These are phyloP conservation scores for Linnemannia elongata DNA, from an alignment of 192 early-diverging fungal genomes.

Conservation along the genomic window DNA sequence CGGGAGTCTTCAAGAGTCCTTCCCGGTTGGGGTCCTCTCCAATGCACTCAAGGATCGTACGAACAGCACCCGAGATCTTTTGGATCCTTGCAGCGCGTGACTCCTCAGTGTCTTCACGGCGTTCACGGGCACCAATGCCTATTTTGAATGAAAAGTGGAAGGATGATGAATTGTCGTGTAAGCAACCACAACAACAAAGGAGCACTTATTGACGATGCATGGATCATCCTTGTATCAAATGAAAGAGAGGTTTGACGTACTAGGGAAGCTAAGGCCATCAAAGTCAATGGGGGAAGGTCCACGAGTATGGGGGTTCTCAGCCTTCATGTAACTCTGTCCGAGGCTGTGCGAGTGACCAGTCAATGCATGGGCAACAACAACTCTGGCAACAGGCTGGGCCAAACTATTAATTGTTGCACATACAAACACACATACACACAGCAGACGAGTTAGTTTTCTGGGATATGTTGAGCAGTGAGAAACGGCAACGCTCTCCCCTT, in stretches of 20 bases:
- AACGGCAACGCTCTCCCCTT: not conserved
- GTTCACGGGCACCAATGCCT: conserved; percentile 86
- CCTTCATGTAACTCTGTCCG: conserved; percentile 38
- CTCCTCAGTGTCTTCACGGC: conserved; percentile 85
- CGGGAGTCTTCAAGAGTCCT: conserved; percentile 95
- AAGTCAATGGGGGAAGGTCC: conserved; percentile 69
- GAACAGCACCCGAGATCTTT: conserved; percentile 89
- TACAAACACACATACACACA: not conserved
- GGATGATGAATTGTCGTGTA: not conserved
- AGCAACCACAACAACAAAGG: not conserved
- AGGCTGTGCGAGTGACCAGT: conserved; percentile 34
- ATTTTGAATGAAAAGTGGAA: not conserved
- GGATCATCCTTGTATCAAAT: too few species aligned
- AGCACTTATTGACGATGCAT: not conserved
- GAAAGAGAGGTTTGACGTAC: conserved; percentile 61
- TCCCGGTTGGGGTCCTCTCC: conserved; percentile 97
- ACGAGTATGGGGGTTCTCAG: conserved; percentile 37
- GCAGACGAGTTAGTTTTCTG: not conserved
- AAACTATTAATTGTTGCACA: conserved; percentile 7
- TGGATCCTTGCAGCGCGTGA: conserved; percentile 76
- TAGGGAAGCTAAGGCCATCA: conserved; percentile 87
- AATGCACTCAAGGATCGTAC: conserved; percentile 91
- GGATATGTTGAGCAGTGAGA: not conserved
- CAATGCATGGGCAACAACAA: conserved; percentile 30
- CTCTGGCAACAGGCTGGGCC: conserved; percentile 34